A percentile compares a stretch with the other conserved stretches of the same genome.
These are phyloP conservation scores for Aspergillus fumigatus DNA, from an alignment of 2,329 filamentous ascomycete species.

Conservation along the genomic window DNA sequence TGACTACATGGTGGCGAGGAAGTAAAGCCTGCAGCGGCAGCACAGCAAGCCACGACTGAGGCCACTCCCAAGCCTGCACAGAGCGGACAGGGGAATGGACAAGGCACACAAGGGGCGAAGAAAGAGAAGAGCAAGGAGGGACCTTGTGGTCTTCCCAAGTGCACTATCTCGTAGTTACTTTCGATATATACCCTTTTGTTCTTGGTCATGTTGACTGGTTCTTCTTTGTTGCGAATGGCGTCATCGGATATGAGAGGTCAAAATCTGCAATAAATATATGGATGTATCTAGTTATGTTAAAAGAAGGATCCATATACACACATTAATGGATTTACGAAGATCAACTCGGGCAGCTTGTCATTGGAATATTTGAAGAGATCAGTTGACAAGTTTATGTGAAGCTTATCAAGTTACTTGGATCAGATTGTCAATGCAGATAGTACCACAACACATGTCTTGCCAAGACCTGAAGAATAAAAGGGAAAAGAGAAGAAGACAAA, in stretches of 20 bases:
- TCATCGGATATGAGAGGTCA: neutral
- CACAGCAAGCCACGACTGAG: constrained; percentile 21
- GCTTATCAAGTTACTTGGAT: neutral
- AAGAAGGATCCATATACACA: neutral
- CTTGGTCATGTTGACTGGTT: constrained; percentile 8
- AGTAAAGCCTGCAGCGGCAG: constrained; percentile 23
- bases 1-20: constrained; percentile 69
- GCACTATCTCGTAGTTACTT: constrained; percentile 56
- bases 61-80: constrained; percentile 16
- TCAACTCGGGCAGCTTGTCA: neutral
- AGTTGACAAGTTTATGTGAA: neutral
- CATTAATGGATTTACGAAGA: neutral
- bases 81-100: constrained; percentile 29
- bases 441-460: no score
- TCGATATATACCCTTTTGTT: constrained; percentile 7
- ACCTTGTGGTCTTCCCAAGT: constrained; percentile 74
- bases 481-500: neutral
- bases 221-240: constrained; percentile 2
- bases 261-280: neutral
- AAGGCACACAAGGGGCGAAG: constrained; percentile 35
- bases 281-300: neutral
- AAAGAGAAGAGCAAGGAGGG: constrained; percentile 51
- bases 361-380: neutral
- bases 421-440: no score
- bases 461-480: no score